Evolutionary conservation across 2,329 filamentous ascomycete species (phyloP).

Genomic region (Ceratocystis ficicola): DNA sequence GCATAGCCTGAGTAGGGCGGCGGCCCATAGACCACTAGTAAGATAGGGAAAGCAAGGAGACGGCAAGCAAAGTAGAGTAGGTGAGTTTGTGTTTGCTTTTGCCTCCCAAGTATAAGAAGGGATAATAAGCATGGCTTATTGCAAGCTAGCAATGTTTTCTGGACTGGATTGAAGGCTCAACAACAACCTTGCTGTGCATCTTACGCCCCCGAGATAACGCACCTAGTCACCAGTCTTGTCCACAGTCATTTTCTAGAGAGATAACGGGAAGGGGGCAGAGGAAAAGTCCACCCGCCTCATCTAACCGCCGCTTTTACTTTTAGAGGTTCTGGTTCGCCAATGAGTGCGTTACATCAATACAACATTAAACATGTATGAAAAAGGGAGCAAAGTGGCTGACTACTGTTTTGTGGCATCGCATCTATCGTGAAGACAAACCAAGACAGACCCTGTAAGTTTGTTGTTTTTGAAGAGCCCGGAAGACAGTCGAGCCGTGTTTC

Average conservation of each 20-base stretch:
- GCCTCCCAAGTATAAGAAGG: too few species aligned
- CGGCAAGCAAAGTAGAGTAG: too few species aligned
- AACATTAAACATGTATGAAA: neutral
- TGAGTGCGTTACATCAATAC: neutral
- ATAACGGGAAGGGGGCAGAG: neutral
- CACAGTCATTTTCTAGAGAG: neutral
- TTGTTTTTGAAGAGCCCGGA: neutral
- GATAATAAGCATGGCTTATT: too few species aligned
- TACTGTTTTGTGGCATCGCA: neutral
- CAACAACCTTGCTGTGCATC: too few species aligned
- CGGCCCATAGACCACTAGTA: too few species aligned
- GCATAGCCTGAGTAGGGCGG: too few species aligned
- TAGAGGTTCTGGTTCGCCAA: neutral
- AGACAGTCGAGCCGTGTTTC: constrained; percentile 1
- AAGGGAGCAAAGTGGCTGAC: neutral
- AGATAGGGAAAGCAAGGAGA: too few species aligned
- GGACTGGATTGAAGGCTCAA: too few species aligned
- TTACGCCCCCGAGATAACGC: too few species aligned
- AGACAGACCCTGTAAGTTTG: neutral
- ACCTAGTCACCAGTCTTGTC: neutral
- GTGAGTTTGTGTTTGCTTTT: too few species aligned
- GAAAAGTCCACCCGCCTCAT: neutral
- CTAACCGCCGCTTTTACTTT: neutral
- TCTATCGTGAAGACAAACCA: neutral
- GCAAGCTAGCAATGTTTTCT: too few species aligned